These are phyloP conservation scores for Oryza rufipogon DNA, from an alignment of 176 grass and related monocot species.

Conservation along the genomic window DNA sequence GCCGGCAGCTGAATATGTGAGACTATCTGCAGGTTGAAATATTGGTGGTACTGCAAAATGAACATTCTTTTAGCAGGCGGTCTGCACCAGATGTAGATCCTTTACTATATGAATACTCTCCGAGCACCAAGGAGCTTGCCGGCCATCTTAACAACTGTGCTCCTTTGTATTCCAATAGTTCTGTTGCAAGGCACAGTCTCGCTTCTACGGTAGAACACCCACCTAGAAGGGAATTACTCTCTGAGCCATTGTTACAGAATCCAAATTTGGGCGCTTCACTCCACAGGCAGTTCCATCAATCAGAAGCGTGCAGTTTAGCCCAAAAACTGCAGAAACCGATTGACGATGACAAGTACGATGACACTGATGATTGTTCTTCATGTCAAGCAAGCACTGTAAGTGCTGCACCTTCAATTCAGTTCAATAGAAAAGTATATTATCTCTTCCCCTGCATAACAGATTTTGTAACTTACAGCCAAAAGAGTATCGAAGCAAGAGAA, in stretches of 20 bases:
- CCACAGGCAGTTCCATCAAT: slow-evolving; percentile 56
- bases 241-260: slow-evolving; percentile 54
- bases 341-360: slow-evolving; percentile 70
- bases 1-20: slow-evolving; percentile 10
- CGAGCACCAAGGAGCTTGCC: slow-evolving; percentile 55
- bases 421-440: slow-evolving; percentile 31
- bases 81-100: slow-evolving; percentile 84
- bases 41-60: slow-evolving; percentile 77
- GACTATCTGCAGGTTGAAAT: slow-evolving; percentile 74
- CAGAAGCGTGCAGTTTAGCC: slow-evolving; percentile 68
- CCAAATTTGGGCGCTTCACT: slow-evolving; percentile 49
- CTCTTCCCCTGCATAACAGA: slow-evolving; percentile 27
- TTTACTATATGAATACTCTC: slow-evolving; percentile 66
- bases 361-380: slow-evolving; percentile 43
- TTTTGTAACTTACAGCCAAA: slow-evolving; percentile 49
- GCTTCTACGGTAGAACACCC: slow-evolving; percentile 63
- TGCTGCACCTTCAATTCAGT: slow-evolving; percentile 10
- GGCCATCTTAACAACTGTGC: slow-evolving; percentile 60
- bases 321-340: slow-evolving; percentile 69
- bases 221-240: slow-evolving; percentile 56
- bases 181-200: slow-evolving; percentile 63
- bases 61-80: slow-evolving; percentile 80
- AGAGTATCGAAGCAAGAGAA: slow-evolving; percentile 13
- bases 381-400: slow-evolving; percentile 49
- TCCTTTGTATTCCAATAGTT: slow-evolving; percentile 63